Percentiles rank a stretch among this genome's conserved stretches.
Evolutionary conservation across 2,329 filamentous ascomycete genomes (phyloP).

Genomic region (Verruconis gallopava): DNA sequence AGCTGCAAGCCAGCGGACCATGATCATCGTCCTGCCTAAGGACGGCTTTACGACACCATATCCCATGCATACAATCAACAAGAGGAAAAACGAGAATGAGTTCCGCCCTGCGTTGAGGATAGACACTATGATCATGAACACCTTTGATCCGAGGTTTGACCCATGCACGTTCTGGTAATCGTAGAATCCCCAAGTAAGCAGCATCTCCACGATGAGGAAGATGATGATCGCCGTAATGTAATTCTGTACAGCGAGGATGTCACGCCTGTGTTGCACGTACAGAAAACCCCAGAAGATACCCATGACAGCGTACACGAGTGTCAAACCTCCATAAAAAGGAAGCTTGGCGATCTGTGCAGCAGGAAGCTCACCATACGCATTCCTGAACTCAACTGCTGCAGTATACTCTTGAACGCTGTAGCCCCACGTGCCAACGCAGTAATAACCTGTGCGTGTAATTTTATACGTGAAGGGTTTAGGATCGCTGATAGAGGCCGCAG

Average conservation of each 20-base stretch:
- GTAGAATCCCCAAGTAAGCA: slow-evolving; percentile 98
- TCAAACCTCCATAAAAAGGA: slow-evolving; percentile 90
- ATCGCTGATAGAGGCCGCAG: slow-evolving; percentile 70
- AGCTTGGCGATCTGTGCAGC: slow-evolving; percentile 94
- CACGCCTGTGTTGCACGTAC: slow-evolving; percentile 85
- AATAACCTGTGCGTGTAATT: slow-evolving; percentile 86
- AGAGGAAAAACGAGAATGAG: slow-evolving; percentile 94
- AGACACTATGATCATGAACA: slow-evolving; percentile 80
- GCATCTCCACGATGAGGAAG: slow-evolving; percentile 88
- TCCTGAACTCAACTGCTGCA: slow-evolving; percentile 80
- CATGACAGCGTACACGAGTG: slow-evolving; percentile 83
- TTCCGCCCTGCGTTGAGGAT: slow-evolving; percentile 87
- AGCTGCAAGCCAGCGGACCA: slow-evolving; percentile 78
- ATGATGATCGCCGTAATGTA: slow-evolving; percentile 96
- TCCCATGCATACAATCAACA: slow-evolving; percentile 98
- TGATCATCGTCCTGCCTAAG: slow-evolving; percentile 86
- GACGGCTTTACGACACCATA: slow-evolving; percentile 95
- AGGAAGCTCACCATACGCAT: slow-evolving; percentile 90
- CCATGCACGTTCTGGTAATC: slow-evolving; percentile 90
- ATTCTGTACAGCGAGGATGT: slow-evolving; percentile 94
- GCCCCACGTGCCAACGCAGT: slow-evolving; percentile 77
- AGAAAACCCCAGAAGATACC: slow-evolving; percentile 84
- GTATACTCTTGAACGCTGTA: slow-evolving; percentile 54
- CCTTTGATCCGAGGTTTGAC: slow-evolving; percentile 68
- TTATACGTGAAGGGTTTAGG: slow-evolving; percentile 65